phyloP scores from a whole-genome alignment of 2,329 filamentous ascomycete species.

The Simplicillium sp. region DNA sequence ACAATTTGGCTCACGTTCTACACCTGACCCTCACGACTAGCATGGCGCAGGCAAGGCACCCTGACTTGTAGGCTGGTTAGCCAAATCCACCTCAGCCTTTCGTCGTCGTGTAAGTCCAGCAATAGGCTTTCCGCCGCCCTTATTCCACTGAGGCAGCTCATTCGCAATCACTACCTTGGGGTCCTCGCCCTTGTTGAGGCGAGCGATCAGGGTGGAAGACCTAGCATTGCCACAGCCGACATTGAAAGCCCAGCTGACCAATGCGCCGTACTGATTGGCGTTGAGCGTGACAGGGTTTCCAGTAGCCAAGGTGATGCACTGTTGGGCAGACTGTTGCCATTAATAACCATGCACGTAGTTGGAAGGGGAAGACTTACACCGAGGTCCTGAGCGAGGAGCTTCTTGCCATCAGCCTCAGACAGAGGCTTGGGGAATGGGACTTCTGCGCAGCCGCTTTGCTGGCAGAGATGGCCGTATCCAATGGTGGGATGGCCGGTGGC shows the following conservation, averaged over 20 bases:
- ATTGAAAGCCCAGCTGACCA: conserved; percentile 36
- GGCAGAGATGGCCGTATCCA: conserved; percentile 41
- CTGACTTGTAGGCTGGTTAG: conserved; percentile 10
- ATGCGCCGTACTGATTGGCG: conserved; percentile 35
- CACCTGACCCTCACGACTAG: no score
- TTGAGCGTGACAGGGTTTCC: conserved; percentile 25
- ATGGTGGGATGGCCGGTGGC: conserved; percentile 38
- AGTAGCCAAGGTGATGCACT: conserved; percentile 1
- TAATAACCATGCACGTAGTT: neutral
- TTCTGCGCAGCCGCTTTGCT: conserved; percentile 28
- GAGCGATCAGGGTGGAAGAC: conserved; percentile 24
- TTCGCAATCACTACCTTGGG: conserved; percentile 25
- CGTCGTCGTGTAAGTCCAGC: conserved; percentile 26
- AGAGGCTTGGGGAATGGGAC: conserved; percentile 35
- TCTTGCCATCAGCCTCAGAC: conserved; percentile 25
- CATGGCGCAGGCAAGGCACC: conserved; percentile 6
- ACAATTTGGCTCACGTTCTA: no score
- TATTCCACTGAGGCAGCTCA: conserved; percentile 34
- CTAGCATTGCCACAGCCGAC: conserved; percentile 26
- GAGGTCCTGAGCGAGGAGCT: conserved; percentile 29
- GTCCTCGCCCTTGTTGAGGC: conserved; percentile 29
- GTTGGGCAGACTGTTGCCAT: neutral
- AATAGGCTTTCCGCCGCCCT: conserved; percentile 23
- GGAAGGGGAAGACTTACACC: conserved; percentile 1
- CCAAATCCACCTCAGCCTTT: conserved; percentile 27